Evolutionary conservation across 2,329 filamentous ascomycete genomes (phyloP).

Genomic region (Cladosporium sp.): DNA sequence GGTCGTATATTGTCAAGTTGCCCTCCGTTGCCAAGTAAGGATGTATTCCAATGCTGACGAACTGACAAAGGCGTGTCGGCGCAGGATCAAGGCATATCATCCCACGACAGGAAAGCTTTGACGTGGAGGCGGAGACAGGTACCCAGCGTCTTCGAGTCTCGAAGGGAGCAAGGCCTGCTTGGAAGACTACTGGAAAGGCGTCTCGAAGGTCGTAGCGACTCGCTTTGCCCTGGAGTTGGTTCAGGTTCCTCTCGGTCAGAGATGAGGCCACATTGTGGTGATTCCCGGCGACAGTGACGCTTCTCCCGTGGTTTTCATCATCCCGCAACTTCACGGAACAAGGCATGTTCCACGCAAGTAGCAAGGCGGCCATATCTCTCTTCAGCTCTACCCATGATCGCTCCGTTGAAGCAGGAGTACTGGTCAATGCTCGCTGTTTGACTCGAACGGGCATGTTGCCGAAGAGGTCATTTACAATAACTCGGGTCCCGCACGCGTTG

Average conservation of each 20-base stretch:
- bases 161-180: conserved; percentile 60
- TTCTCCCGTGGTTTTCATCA: conserved; percentile 26
- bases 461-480: conserved; percentile 35
- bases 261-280: conserved; percentile 17
- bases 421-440: conserved; percentile 43
- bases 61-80: conserved; percentile 70
- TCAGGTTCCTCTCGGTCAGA: conserved; percentile 28
- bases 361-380: conserved; percentile 55
- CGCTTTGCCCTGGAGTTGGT: conserved; percentile 18
- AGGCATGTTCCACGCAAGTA: conserved; percentile 64
- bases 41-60: conserved; percentile 71
- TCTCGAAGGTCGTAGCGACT: conserved; percentile 23
- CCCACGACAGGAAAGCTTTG: conserved; percentile 60
- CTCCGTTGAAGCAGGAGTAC: conserved; percentile 65
- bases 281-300: conserved; percentile 17
- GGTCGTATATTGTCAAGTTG: conserved; percentile 67
- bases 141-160: conserved; percentile 61
- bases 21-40: conserved; percentile 57
- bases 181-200: conserved; percentile 55
- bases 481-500: conserved; percentile 44
- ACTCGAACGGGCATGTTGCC: conserved; percentile 57
- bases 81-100: conserved; percentile 67
- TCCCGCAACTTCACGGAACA: conserved; percentile 60
- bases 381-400: conserved; percentile 64
- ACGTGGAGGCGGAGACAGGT: conserved; percentile 61